phyloP scores from a whole-genome alignment of 1,284 basidiomycete species.

The Ganoderma boninense region DNA sequence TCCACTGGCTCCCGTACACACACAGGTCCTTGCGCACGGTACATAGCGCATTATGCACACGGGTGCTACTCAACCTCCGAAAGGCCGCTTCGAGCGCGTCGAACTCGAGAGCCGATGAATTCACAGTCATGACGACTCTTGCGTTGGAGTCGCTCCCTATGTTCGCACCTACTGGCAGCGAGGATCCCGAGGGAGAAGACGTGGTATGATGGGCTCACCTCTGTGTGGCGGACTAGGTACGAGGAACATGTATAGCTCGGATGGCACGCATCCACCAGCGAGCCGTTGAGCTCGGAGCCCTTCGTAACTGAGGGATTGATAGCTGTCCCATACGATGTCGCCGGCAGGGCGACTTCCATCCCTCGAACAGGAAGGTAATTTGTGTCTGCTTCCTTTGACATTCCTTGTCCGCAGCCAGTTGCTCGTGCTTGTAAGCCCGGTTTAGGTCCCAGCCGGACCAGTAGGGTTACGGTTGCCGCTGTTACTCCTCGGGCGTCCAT shows the following conservation, averaged over 20 bases:
- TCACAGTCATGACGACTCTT: neutral
- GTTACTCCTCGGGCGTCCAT: too few relatives aligned
- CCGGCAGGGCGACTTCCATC: too few relatives aligned
- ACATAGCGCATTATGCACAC: constrained; percentile 7
- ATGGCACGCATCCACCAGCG: neutral
- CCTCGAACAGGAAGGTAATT: too few relatives aligned
- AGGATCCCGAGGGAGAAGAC: neutral
- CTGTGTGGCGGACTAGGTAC: neutral
- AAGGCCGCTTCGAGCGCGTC: constrained; percentile 3
- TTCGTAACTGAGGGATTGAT: too few relatives aligned
- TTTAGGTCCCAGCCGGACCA: too few relatives aligned
- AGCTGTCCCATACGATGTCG: too few relatives aligned
- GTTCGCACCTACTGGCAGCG: neutral
- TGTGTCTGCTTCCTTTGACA: too few relatives aligned
- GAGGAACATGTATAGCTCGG: neutral
- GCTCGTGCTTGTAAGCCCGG: too few relatives aligned
- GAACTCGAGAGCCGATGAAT: neutral
- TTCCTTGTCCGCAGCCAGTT: too few relatives aligned
- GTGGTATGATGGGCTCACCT: neutral
- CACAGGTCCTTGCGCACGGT: neutral
- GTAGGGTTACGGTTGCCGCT: too few relatives aligned
- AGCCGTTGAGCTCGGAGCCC: neutral
- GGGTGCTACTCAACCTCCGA: constrained; percentile 9
- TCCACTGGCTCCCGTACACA: neutral
- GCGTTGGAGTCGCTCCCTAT: neutral